Percentiles rank a stretch among this genome's conserved stretches.
phyloP scores from a whole-genome alignment of 257 asterid genomes.

The Solanum pennellii region DNA sequence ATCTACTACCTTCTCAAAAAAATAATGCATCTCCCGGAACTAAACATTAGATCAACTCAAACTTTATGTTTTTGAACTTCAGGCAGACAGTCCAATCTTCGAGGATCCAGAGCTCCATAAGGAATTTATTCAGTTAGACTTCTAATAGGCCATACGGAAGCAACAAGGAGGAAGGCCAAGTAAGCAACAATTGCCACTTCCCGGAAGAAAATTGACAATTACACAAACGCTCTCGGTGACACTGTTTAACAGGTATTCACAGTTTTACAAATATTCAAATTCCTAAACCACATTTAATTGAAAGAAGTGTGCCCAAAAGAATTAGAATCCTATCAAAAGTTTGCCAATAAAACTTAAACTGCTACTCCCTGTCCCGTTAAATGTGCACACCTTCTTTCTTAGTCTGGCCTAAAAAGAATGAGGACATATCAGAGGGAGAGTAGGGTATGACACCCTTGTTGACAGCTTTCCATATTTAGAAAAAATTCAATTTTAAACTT shows the following conservation, averaged over 20 bases:
- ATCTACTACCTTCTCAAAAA: neutral
- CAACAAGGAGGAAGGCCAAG: neutral
- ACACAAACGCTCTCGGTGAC: neutral
- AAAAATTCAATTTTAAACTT: neutral
- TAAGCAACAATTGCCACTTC: neutral
- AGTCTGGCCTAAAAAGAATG: neutral
- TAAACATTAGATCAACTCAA: neutral
- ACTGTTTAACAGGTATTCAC: neutral
- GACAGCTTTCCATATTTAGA: neutral
- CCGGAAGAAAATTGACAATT: neutral
- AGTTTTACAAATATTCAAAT: neutral
- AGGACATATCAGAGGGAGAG: neutral
- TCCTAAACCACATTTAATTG: neutral
- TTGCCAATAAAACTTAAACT: neutral
- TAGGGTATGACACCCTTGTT: neutral
- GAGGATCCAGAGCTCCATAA: neutral
- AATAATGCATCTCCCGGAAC: neutral
- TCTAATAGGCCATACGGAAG: neutral
- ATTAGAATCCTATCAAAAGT: neutral
- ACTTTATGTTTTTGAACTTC: neutral
- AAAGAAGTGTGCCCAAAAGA: neutral
- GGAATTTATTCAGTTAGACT: neutral
- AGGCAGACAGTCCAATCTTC: neutral
- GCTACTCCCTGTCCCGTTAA: neutral
- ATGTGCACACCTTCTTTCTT: neutral